Evolutionary conservation across 192 early-diverging fungal species (phyloP).

Genomic region (Cladochytrium replicatum): DNA sequence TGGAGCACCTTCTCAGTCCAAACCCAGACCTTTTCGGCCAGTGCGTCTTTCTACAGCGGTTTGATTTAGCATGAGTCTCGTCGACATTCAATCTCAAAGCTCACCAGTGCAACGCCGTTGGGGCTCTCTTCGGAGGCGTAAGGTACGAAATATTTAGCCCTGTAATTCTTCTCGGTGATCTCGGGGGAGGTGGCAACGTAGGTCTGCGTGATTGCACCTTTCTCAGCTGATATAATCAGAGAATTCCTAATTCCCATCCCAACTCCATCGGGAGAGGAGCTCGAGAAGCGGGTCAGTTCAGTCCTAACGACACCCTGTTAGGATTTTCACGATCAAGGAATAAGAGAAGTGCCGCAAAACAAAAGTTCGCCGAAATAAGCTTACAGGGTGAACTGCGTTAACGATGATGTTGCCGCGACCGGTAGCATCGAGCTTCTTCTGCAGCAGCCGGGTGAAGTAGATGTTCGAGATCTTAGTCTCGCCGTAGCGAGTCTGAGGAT

Average conservation of each 20-base stretch:
- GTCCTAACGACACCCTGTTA: slow-evolving; percentile 43
- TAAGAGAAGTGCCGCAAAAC: too few species aligned
- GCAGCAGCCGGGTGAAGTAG: slow-evolving; percentile 38
- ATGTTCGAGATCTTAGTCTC: slow-evolving; percentile 48
- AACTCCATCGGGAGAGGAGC: slow-evolving; percentile 1
- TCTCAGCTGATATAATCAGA: slow-evolving; percentile 14
- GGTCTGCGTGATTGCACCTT: slow-evolving; percentile 22
- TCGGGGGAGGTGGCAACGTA: slow-evolving; percentile 18
- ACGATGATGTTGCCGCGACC: slow-evolving; percentile 19
- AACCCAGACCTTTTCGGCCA: slow-evolving; percentile 14
- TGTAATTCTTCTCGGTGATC: slow-evolving; percentile 6
- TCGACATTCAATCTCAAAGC: not conserved
- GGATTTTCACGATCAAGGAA: too few species aligned
- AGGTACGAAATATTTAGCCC: slow-evolving; percentile 30
- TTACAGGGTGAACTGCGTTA: slow-evolving; percentile 42
- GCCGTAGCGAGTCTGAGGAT: slow-evolving; percentile 26
- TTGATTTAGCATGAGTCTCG: too few species aligned
- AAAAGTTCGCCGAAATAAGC: too few species aligned
- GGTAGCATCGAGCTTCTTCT: slow-evolving; percentile 16
- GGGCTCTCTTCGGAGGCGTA: not conserved
- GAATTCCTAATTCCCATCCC: not conserved
- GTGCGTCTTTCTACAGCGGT: slow-evolving; percentile 4
- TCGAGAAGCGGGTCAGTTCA: slow-evolving; percentile 20
- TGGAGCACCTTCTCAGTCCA: slow-evolving; percentile 17
- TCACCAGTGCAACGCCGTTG: not conserved